Percentiles rank a stretch among this genome's conserved stretches.
These are phyloP conservation scores for Gossypium davidsonii DNA, from an alignment of 441 rosid genomes.

Conservation along the genomic window DNA sequence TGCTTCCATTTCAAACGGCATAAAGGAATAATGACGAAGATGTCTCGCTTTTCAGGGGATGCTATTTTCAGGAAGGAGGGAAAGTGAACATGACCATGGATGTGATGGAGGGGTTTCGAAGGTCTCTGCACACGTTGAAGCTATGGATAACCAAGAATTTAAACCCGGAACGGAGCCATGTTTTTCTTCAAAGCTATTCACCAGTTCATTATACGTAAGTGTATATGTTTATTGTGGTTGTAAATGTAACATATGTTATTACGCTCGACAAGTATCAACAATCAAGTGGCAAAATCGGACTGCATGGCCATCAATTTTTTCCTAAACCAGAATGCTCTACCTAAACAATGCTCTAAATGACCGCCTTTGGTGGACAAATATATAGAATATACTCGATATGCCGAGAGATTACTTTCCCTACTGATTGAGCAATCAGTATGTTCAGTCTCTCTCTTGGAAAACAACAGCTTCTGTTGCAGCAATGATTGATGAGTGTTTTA, in stretches of 20 bases:
- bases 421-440: neutral
- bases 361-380: neutral
- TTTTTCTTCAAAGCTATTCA: constrained; percentile 75
- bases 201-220: constrained; percentile 75
- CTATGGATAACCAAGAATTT: constrained; percentile 46
- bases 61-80: constrained; percentile 66
- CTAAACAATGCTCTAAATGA: neutral
- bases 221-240: neutral
- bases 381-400: neutral
- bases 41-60: constrained; percentile 41
- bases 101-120: constrained; percentile 58
- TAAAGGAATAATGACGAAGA: neutral
- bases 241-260: too few species aligned
- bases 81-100: constrained; percentile 58
- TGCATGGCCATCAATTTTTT: too few species aligned
- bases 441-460: neutral
- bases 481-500: neutral
- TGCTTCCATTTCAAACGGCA: neutral
- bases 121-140: constrained; percentile 68
- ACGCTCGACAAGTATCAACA: too few species aligned
- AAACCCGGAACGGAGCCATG: constrained; percentile 41
- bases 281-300: too few species aligned
- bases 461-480: neutral
- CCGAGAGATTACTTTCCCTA: neutral
- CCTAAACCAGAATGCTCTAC: neutral